Evolutionary conservation across 176 grass and related monocot genomes (phyloP).

Genomic region (Aegilops speltoides): DNA sequence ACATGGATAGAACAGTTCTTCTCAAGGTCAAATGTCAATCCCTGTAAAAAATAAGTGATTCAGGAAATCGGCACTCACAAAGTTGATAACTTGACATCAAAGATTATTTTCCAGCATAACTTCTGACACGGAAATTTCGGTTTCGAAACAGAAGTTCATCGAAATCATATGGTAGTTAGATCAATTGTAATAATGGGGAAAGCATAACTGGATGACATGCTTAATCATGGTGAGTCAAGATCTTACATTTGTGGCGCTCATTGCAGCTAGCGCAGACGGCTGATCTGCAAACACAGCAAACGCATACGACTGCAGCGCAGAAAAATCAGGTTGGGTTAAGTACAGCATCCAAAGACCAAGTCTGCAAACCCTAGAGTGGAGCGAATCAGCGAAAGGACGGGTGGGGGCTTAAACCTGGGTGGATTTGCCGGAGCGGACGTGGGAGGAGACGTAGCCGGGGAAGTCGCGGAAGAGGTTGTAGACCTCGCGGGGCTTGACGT

Average conservation of each 20-base stretch:
- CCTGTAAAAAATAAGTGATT: slow-evolving; percentile 38
- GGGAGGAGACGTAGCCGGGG: slow-evolving; percentile 74
- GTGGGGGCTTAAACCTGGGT: slow-evolving; percentile 37
- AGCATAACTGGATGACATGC: neutral
- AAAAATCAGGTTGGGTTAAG: slow-evolving; percentile 10
- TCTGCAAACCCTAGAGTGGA: slow-evolving; percentile 17
- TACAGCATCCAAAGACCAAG: neutral
- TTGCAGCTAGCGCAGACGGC: slow-evolving; percentile 67
- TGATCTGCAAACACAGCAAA: slow-evolving; percentile 92
- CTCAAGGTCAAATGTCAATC: slow-evolving; percentile 90
- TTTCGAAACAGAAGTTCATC: neutral
- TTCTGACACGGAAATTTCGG: neutral
- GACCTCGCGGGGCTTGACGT: slow-evolving; percentile 79
- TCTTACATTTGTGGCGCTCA: slow-evolving; percentile 77
- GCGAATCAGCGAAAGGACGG: neutral
- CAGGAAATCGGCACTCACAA: neutral
- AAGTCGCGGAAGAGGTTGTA: slow-evolving; percentile 98
- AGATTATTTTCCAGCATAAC: neutral
- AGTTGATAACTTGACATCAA: neutral
- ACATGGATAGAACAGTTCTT: slow-evolving; percentile 79
- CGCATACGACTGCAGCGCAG: slow-evolving; percentile 58
- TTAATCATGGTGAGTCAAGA: neutral
- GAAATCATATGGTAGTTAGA: neutral
- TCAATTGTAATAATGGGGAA: neutral
- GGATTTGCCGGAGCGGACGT: slow-evolving; percentile 63